A percentile compares a stretch with the other conserved stretches of the same genome.
Conservation (phyloP, 2,329 filamentous ascomycete genomes). For the Talaromyces rugulosus region DNA sequence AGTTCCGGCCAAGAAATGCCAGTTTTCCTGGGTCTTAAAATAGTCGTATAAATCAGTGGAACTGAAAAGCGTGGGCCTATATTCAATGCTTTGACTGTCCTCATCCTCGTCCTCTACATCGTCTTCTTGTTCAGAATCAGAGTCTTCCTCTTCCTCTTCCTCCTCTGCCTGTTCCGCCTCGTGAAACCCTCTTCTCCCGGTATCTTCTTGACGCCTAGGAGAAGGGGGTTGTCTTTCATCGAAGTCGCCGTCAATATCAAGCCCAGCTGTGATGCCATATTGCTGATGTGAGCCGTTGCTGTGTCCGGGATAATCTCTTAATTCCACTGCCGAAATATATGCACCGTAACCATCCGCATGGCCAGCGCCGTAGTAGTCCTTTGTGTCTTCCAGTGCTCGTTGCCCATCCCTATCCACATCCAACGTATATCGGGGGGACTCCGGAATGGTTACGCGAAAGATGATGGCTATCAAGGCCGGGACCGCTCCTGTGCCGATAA, state of each 20-base stretch:
- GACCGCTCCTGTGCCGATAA: constrained; percentile 77
- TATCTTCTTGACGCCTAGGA: not conserved
- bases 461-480: constrained; percentile 79
- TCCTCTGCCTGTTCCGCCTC: not conserved
- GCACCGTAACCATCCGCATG: not conserved
- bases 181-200: not conserved
- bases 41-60: not conserved
- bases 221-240: not conserved
- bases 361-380: not conserved
- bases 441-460: constrained; percentile 81
- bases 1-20: not conserved
- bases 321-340: not conserved
- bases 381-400: constrained; percentile 54
- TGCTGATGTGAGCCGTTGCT: not conserved
- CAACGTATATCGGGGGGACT: constrained; percentile 84
- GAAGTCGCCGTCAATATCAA: not conserved
- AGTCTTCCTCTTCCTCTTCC: not conserved
- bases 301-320: not conserved
- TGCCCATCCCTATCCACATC: constrained; percentile 72
- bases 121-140: not conserved
- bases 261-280: not conserved
- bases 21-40: not conserved
- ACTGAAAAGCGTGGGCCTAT: not conserved
- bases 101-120: not conserved
- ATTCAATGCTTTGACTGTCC: not conserved